phyloP scores from a whole-genome alignment of 2,329 filamentous ascomycete genomes.

The Hawksworthiomyces lignivorus region DNA sequence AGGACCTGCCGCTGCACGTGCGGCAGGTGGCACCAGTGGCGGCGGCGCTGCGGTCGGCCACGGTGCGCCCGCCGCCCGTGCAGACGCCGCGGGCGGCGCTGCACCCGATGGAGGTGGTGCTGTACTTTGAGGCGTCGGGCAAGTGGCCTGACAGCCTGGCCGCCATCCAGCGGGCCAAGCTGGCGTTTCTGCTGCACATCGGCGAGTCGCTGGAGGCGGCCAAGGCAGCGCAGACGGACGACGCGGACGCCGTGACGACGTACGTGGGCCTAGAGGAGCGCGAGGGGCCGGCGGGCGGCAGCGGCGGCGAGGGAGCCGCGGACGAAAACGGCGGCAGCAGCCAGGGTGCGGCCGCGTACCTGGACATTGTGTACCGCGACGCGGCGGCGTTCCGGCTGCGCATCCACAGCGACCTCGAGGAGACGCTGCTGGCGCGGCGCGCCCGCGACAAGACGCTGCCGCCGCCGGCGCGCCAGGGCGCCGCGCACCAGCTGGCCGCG shows the following conservation, averaged over 20 bases:
- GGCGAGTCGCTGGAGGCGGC: constrained; percentile 59
- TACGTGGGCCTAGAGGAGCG: constrained; percentile 77
- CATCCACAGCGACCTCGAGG: constrained; percentile 83
- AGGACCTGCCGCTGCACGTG: constrained; percentile 80
- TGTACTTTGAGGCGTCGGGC: constrained; percentile 89
- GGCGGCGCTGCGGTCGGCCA: constrained; percentile 66
- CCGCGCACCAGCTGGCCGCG: constrained; percentile 59
- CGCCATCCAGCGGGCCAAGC: constrained; percentile 88
- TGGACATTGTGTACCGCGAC: constrained; percentile 72
- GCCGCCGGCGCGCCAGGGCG: constrained; percentile 57
- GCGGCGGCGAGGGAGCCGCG: constrained; percentile 60
- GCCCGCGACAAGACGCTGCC: constrained; percentile 66
- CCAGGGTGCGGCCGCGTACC: constrained; percentile 68
- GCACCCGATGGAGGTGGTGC: constrained; percentile 64
- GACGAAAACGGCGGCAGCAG: constrained; percentile 70
- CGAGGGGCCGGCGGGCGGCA: constrained; percentile 48
- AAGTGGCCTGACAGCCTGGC: constrained; percentile 89
- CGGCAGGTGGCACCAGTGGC: constrained; percentile 70
- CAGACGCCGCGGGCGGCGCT: constrained; percentile 36
- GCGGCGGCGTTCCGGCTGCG: constrained; percentile 73
- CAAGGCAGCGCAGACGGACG: constrained; percentile 25
- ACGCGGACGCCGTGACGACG: constrained; percentile 46
- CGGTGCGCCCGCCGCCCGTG: constrained; percentile 44
- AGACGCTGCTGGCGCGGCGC: constrained; percentile 69
- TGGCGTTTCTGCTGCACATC: constrained; percentile 78